phyloP scores from a whole-genome alignment of 2,329 filamentous ascomycete genomes.

The Nemania serpens region DNA sequence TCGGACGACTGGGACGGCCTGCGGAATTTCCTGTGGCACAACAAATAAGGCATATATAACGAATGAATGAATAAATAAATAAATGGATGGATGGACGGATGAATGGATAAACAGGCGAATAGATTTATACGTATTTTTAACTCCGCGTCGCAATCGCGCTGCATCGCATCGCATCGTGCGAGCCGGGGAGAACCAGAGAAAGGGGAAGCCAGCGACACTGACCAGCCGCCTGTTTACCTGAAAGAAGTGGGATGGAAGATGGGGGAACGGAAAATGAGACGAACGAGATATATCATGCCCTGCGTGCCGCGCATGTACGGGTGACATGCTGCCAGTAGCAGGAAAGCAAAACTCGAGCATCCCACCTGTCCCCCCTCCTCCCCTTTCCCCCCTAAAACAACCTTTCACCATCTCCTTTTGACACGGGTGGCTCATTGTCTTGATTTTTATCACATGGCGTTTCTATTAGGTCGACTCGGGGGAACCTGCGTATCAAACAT shows the following conservation, averaged over 20 bases:
- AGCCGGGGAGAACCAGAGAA: no score
- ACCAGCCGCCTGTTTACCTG: no score
- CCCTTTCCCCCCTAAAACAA: no score
- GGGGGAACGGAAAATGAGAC: neutral
- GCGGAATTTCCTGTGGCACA: conserved; percentile 84
- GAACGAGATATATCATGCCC: neutral
- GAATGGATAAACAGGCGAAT: no score
- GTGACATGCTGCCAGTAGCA: no score
- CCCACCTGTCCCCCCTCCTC: no score
- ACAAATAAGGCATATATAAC: conserved; percentile 54
- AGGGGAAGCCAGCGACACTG: no score
- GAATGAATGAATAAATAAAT: no score
- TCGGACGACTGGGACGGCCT: conserved; percentile 88
- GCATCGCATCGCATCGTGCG: no score
- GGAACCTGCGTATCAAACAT: neutral
- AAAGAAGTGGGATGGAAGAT: neutral
- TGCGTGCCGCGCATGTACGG: neutral
- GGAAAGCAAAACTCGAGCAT: neutral
- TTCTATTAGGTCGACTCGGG: neutral
- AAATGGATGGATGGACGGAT: no score
- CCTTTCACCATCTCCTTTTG: conserved; percentile 15
- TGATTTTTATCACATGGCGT: conserved; percentile 15
- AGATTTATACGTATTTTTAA: no score
- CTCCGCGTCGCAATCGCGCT: no score
- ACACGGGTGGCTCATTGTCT: conserved; percentile 10